Base-by-base conservation (phyloP, 345 rosid species). In the Litchi chinensis region DNA sequence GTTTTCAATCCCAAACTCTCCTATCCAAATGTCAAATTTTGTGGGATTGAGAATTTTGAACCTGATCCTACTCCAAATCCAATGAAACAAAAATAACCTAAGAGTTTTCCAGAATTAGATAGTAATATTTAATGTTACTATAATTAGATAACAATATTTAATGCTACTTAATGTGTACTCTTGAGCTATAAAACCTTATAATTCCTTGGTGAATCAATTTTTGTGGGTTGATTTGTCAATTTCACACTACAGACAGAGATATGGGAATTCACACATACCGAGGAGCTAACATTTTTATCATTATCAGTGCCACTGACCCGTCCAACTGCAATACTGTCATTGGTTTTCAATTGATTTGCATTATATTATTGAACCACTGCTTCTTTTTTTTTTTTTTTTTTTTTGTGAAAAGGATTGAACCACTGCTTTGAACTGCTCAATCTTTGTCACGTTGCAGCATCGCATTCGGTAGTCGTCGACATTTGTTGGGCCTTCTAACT, bases 211-310 rank as follows among this genome's bases (percentile, higher is more conserved):
- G 28, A 26, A 26, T 26, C 28, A 26, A 26, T 26, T 26, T 26
- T 26, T 26, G 0, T 0, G 40, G n/a, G 4, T 18, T 66, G 57
- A 21, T 8, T 50, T 75, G 46, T 59, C 28, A 22, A 19, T 26
- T 37, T 3, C 24, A 26, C 18, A 7, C 21, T 37, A 10, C 12
- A 13, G 12, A n/a, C 18, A n/a, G 5, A 24, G 6, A 11, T 56
- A 3, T 21, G 21, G 40, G n/a, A 75, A 32, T 37, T 73, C 85
- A 83, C 76, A 66, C 80, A 80, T 56, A 68, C 73, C 84, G 8
- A 83, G 76, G 81, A 64, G 19, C 70, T 64, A 32, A 32, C 37
- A 32, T 32, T 32, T 0, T 32, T 32, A 32, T 10, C 57, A 32
- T 43, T 67, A 5, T 71, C 4, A 72, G 21, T 21, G 10, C 54